phyloP scores from a whole-genome alignment of 75 land plant genomes.

The Isoetes taiwanensis region DNA sequence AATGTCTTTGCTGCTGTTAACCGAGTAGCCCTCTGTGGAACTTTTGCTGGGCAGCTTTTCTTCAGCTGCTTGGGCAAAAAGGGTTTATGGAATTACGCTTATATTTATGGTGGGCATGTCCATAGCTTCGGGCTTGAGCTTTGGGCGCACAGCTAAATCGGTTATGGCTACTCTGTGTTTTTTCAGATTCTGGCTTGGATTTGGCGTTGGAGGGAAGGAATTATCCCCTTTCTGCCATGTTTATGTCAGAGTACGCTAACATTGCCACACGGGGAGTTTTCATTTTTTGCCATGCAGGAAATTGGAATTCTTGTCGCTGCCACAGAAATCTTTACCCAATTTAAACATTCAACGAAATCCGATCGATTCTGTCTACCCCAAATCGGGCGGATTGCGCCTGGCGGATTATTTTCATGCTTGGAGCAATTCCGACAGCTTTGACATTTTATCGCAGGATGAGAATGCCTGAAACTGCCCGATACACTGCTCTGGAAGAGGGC shows the following conservation, averaged over 20 bases:
- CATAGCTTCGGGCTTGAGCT: conserved; percentile 36
- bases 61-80: conserved; percentile 52
- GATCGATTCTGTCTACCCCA: conserved; percentile 14
- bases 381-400: conserved; percentile 26
- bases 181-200: conserved; percentile 43
- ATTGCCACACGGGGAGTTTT: conserved; percentile 29
- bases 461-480: conserved; percentile 4
- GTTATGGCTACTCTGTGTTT: conserved; percentile 54
- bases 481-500: conserved; percentile 1
- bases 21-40: conserved; percentile 41
- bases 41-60: conserved; percentile 35
- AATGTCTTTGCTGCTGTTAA: conserved; percentile 39
- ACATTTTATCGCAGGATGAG: neutral
- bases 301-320: conserved; percentile 28
- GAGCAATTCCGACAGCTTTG: conserved; percentile 21
- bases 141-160: conserved; percentile 23
- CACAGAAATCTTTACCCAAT: neutral
- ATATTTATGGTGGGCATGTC: conserved; percentile 39
- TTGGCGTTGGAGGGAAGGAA: conserved; percentile 52
- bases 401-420: conserved; percentile 29
- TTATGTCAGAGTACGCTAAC: conserved; percentile 38
- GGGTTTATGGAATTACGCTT: conserved; percentile 44
- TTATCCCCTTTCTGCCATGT: conserved; percentile 30
- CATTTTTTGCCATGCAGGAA: conserved; percentile 53
- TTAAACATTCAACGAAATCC: too few species aligned